Evolutionary conservation across 2,329 filamentous ascomycete species (phyloP), one percentile per base, ranked within the genome.

Genomic region (Fusarium sp.): DNA sequence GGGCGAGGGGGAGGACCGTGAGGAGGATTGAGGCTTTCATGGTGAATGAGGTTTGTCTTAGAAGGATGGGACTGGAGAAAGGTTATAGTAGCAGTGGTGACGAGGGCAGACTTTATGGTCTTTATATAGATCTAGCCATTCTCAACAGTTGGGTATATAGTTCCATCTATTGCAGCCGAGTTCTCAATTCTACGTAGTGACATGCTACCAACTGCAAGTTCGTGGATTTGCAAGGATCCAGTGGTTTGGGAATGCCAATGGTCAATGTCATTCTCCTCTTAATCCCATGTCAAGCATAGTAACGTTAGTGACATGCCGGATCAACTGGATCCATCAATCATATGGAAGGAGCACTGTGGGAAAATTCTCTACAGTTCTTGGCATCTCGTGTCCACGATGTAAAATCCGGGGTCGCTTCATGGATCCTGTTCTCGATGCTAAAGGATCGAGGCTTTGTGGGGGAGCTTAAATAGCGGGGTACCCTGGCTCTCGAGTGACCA

Each of bases 11-110:
- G 4, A 77, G 71, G 1, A 76, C 61, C 0, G 65, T 54, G 2
- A 76, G 10, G 29, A 74, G 22, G 2, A 73, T n/a, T 7, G 72
- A 57, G 20, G 73, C 27, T 61, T 76, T 77, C 75, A 77, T 77
- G 2, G 9, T 67, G 56, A 2, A 16, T 3, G 12, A 20, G 18
- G 8, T 12, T 51, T 3, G 8, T 20, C 1, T 27, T 20, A 4
- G 9, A 18, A 9, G 13, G 13, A 27, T 22, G 0, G 22, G 4
- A 7, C 5, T 16, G 8, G 16, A 2, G 16, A 32, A 4, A 7
- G 20, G 7, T 10, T 24, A 4, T 6, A 4, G 8, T 7, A 24
- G 6, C 13, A 24, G 20, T 16, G 2, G 10, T 14, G 20, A 22
- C 1, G 11, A 34, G 46, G 20, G 16, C 13, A 6, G 7, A 12